A percentile compares a stretch with the other conserved stretches of the same genome.
These are phyloP conservation scores for Colletotrichum sp. DNA, from an alignment of 2,329 filamentous ascomycete genomes.

Conservation along the genomic window DNA sequence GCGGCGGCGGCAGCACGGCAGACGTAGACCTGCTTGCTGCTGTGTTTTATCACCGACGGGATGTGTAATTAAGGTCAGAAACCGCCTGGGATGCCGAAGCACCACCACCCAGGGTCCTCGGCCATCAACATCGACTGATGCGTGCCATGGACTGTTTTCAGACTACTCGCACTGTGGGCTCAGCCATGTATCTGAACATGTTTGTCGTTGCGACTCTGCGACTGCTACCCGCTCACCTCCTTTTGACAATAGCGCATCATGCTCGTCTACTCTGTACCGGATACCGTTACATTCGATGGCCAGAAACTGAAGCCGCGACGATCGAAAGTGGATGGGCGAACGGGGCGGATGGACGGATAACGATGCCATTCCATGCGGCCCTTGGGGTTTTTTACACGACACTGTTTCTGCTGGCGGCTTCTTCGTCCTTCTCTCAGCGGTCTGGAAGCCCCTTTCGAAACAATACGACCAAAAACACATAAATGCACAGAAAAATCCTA, in stretches of 20 bases:
- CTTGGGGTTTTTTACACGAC: background rate
- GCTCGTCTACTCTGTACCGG: background rate
- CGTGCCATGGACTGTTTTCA: background rate
- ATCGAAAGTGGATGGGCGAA: slow-evolving; percentile 7
- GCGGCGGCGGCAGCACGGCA: background rate
- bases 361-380: background rate
- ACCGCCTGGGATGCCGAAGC: background rate
- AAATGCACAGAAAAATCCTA: background rate
- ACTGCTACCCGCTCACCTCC: background rate
- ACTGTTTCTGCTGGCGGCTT: background rate
- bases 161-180: background rate
- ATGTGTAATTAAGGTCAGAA: slow-evolving; percentile 7
- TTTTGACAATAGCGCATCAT: background rate
- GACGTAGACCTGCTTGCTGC: background rate
- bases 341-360: background rate
- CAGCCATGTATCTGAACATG: background rate
- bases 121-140: background rate
- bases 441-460: background rate
- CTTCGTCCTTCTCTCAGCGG: background rate
- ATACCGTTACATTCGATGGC: slow-evolving; percentile 16
- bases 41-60: background rate
- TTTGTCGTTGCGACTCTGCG: background rate
- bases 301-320: slow-evolving; percentile 2
- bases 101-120: background rate
- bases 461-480: background rate